Base-by-base conservation (phyloP, 345 rosid species). In the Populus deltoides region DNA sequence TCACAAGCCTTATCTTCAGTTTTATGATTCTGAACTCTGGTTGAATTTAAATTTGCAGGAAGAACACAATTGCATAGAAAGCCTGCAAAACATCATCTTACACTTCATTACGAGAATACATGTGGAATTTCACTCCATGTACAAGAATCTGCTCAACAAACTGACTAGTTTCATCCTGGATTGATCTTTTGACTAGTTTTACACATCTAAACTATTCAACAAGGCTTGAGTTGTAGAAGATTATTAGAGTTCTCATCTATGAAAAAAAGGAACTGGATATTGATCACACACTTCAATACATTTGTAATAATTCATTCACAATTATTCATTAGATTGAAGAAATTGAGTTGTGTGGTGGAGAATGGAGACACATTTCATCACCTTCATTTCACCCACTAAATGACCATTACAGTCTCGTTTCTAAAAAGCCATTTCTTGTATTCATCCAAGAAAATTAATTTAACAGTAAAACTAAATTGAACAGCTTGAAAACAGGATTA, bases 1-100 rank as follows among this genome's bases (percentile, higher is more conserved):
- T 89, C 96, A 55, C 71, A 80, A 67, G 85, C 67, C 80, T 90
- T 90, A 13, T 90, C 97, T 82, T 91, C 93, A 33, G 86, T 80
- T 79, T 85, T 84, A 73, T 87, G 92, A 75, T 85, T 84, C 66
- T 86, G 55, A 43, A 93, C 82, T 84, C 81, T 96, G 0, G 90
- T 91, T 62, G 94, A 84, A 80, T 89, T 89, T 80, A 96, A 75
- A 65, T 87, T 89, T 24, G 90, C 90, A 2, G 99, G 99, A 81
- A 96, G 97, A 76, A 96, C 93, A 84, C 98, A 96, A 72, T 92
- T 92, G 87, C 94, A 91, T 68, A 93, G 83, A 72, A 92, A 93
- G 7, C 99, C 99, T 93, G 66, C 73, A 74, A 29, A 10, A 59
- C 11, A 59, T 20, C 61, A 59, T 20, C 61, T 8, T 7, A 7